phyloP scores from a whole-genome alignment of 129 eudicot species.

The Solidago caesia region DNA sequence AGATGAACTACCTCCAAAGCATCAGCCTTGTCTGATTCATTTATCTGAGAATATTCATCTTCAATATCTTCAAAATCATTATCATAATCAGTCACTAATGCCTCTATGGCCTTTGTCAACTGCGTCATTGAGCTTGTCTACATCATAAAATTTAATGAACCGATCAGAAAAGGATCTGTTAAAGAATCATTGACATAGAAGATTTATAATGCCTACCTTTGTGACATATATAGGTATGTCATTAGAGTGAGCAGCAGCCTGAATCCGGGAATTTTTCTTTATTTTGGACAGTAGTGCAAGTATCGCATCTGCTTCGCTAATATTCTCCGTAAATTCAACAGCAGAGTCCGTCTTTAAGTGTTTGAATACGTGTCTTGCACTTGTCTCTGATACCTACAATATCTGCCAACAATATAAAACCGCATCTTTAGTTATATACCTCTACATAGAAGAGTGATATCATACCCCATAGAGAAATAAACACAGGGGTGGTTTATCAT shows the following conservation, averaged over 20 bases:
- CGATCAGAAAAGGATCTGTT: slow-evolving; percentile 18
- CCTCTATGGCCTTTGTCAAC: slow-evolving; percentile 65
- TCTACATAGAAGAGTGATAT: slow-evolving; percentile 14
- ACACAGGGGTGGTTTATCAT: slow-evolving; percentile 44
- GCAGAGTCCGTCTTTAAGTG: slow-evolving; percentile 56
- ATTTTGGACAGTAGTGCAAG: slow-evolving; percentile 80
- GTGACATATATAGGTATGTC: slow-evolving; percentile 75
- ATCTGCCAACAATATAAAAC: slow-evolving; percentile 35
- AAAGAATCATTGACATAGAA: not conserved
- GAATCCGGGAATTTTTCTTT: slow-evolving; percentile 82
- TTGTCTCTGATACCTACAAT: slow-evolving; percentile 75
- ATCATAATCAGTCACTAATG: slow-evolving; percentile 61
- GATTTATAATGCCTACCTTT: slow-evolving; percentile 43
- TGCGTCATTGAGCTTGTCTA: slow-evolving; percentile 80
- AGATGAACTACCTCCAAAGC: slow-evolving; percentile 79
- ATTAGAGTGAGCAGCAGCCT: slow-evolving; percentile 89
- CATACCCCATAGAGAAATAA: slow-evolving; percentile 92
- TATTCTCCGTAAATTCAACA: slow-evolving; percentile 78
- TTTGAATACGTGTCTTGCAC: slow-evolving; percentile 62
- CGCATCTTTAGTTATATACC: not conserved
- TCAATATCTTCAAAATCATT: slow-evolving; percentile 62
- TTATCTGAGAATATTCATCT: slow-evolving; percentile 52
- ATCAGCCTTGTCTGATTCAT: slow-evolving; percentile 75
- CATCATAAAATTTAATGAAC: slow-evolving; percentile 19
- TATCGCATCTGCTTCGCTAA: slow-evolving; percentile 90